Evolutionary conservation across 805 yeast species (phyloP).

Genomic region (Priceomyces fermenticarens): DNA sequence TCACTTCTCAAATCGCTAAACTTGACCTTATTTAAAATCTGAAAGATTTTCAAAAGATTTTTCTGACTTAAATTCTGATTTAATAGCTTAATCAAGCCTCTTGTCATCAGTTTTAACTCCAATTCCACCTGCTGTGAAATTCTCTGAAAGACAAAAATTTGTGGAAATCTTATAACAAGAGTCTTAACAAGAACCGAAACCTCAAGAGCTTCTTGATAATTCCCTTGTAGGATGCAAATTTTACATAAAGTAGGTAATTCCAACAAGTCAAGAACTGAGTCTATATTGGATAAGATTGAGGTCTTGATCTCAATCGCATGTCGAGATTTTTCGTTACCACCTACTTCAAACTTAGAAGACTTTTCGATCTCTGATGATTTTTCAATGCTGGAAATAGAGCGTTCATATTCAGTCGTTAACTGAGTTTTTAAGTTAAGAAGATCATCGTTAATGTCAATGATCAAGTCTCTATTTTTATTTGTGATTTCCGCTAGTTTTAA

Average conservation of each 20-base stretch:
- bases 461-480: conserved; percentile 42
- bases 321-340: conserved; percentile 20
- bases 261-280: conserved; percentile 69
- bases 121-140: conserved; percentile 50
- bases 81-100: conserved; percentile 64
- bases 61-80: conserved; percentile 76
- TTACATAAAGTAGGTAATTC: conserved; percentile 81
- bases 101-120: conserved; percentile 64
- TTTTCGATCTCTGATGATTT: conserved; percentile 9
- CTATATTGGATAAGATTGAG: conserved; percentile 57
- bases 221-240: conserved; percentile 82
- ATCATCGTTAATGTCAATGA: conserved; percentile 39
- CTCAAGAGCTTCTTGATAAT: conserved; percentile 86
- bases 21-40: conserved; percentile 57
- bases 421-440: conserved; percentile 29
- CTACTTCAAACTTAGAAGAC: conserved; percentile 6
- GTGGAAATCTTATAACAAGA: conserved; percentile 66
- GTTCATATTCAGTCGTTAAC: conserved; percentile 13
- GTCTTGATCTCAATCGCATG: conserved; percentile 20
- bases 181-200: conserved; percentile 72
- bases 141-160: conserved; percentile 47
- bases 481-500: conserved; percentile 40
- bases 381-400: conserved; percentile 11
- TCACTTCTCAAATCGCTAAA: conserved; percentile 1
- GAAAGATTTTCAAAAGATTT: conserved; percentile 72